A percentile compares a stretch with the other conserved stretches of the same genome.
phyloP scores from a whole-genome alignment of 306 rosid species.

The Coriaria nepalensis region DNA sequence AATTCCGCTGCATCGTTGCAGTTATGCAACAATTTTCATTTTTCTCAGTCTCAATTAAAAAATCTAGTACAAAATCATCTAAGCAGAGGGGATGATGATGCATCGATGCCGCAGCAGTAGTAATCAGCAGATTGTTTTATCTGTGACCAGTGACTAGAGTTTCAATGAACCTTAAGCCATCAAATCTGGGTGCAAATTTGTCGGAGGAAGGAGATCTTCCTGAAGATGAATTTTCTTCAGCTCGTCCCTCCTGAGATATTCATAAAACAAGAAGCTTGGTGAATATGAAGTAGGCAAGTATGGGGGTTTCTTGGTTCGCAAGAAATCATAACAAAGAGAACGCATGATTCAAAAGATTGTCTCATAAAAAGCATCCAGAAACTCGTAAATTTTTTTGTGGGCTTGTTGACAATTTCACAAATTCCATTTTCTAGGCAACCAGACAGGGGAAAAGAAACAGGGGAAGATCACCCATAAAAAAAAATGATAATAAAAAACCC shows the following conservation, averaged over 20 bases:
- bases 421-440: too few relatives aligned
- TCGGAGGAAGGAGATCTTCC: slow-evolving; percentile 8
- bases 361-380: too few relatives aligned
- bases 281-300: neutral
- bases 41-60: too few relatives aligned
- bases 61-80: too few relatives aligned
- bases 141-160: slow-evolving; percentile 39
- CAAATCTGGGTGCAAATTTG: slow-evolving; percentile 32
- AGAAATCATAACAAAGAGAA: neutral
- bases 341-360: too few relatives aligned
- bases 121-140: slow-evolving; percentile 2
- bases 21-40: too few relatives aligned
- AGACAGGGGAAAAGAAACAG: too few relatives aligned
- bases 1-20: too few relatives aligned
- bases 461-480: too few relatives aligned
- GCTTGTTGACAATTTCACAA: too few relatives aligned
- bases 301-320: too few relatives aligned
- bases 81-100: neutral
- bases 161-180: slow-evolving; percentile 45
- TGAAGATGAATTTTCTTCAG: slow-evolving; percentile 10
- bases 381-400: too few relatives aligned
- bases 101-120: neutral
- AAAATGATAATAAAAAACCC: neutral
- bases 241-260: slow-evolving; percentile 20
- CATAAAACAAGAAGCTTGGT: neutral